Base-by-base conservation (phyloP, 1,284 basidiomycete species). In the Cerioporus squamosus region DNA sequence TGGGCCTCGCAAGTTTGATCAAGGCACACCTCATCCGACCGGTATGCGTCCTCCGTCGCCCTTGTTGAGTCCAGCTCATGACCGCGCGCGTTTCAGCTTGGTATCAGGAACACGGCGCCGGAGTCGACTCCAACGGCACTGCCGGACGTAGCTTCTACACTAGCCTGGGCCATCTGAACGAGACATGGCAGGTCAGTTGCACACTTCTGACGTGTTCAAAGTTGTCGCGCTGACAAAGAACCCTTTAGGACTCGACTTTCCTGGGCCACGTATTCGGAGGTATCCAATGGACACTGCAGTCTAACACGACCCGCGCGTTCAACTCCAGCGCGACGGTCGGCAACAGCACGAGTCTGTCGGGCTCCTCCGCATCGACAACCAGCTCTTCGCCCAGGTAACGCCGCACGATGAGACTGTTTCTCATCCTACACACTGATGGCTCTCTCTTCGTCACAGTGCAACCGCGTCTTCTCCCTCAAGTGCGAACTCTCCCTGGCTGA, bases 91-190 rank as follows among this genome's bases (percentile, higher is more conserved):
- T 44, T 9, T 9, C 20, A 88, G 91, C 92, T 17, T 94, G 92
- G 92, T 93, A 81, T 72, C 90, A 93, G 68, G 85, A 88, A 60
- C 81, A 78, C 10, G 86, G 87, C 7, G 80, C 83, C 18, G 88
- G 87, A 1, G 80, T 80, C 5, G 71, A 81, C 59, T 71, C 69
- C 17, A 75, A 74, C 14, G 78, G 75, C 3, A 73, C 76, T 22
- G 78, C 84, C 1, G 92, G 91, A n/a, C 81, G 91, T 44, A 90
- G 88, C 61, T 94, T 90, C 75, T 94, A 91, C 72, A 93, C 92
- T 0, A 86, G 85, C 58, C 77, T 94, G 2, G 91, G 91, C 2
- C 92, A 94, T 69, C 70, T 85, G 56, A 88, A 84, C 66, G 83
- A 87, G 65, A 91, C 85, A 1, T 89, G 87, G 86, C 70, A 80